Percentiles rank a stretch among this genome's conserved stretches.
Evolutionary conservation across 768 basidiomycete species (phyloP).

Genomic region (Clitopilus passeckerianus): DNA sequence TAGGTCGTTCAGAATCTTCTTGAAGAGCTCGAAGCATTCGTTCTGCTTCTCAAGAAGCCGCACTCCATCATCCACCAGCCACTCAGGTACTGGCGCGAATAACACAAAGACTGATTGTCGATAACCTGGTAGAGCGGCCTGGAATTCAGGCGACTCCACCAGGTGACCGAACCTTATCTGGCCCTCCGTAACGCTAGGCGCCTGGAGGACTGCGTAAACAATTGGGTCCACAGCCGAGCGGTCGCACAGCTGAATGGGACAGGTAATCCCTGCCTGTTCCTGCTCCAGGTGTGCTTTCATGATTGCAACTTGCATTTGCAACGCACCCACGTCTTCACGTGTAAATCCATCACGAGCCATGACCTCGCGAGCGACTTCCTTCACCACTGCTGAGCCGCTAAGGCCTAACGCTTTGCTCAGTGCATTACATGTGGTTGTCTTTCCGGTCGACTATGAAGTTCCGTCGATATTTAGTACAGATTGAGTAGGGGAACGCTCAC

Average conservation of each 20-base stretch:
- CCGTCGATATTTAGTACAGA: not conserved
- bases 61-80: slow-evolving; percentile 62
- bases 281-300: slow-evolving; percentile 48
- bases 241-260: slow-evolving; percentile 46
- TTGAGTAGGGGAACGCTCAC: slow-evolving; percentile 19
- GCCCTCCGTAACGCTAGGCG: slow-evolving; percentile 30
- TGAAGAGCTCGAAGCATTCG: slow-evolving; percentile 32
- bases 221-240: slow-evolving; percentile 63
- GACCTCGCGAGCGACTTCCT: slow-evolving; percentile 57
- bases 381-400: slow-evolving; percentile 35
- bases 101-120: slow-evolving; percentile 46
- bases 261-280: slow-evolving; percentile 27
- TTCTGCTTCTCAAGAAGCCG: slow-evolving; percentile 48
- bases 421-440: slow-evolving; percentile 60
- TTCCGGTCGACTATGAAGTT: slow-evolving; percentile 49
- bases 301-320: slow-evolving; percentile 63
- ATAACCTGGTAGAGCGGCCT: slow-evolving; percentile 36
- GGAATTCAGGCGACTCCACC: slow-evolving; percentile 31
- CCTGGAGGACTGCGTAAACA: slow-evolving; percentile 52
- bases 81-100: slow-evolving; percentile 49
- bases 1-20: slow-evolving; percentile 32
- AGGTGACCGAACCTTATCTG: slow-evolving; percentile 27
- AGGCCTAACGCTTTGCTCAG: slow-evolving; percentile 38
- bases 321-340: slow-evolving; percentile 38
- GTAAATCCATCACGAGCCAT: slow-evolving; percentile 52